A percentile compares a stretch with the other conserved stretches of the same genome.
phyloP scores from a whole-genome alignment of 805 yeast genomes.

The Hyphopichia homilentoma region DNA sequence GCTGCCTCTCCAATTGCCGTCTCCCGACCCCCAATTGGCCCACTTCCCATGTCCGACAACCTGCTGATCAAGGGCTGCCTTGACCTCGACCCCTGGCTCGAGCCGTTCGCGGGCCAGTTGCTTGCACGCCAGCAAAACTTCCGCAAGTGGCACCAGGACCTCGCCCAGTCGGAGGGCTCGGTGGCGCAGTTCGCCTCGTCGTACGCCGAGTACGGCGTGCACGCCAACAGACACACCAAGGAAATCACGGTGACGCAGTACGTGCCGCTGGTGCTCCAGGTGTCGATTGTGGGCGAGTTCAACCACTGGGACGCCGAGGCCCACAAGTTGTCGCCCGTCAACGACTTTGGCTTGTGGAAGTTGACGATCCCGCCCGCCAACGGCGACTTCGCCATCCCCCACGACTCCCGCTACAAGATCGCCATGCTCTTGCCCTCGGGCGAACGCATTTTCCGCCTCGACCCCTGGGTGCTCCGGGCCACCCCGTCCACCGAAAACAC shows the following conservation, averaged over 20 bases:
- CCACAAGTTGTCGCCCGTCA: constrained; percentile 51
- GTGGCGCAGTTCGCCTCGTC: constrained; percentile 70
- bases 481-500: constrained; percentile 58
- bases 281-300: constrained; percentile 88
- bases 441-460: constrained; percentile 70
- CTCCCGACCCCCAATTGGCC: too few relatives aligned
- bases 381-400: constrained; percentile 67
- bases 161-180: constrained; percentile 54
- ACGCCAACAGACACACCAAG: constrained; percentile 49
- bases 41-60: too few relatives aligned
- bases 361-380: constrained; percentile 48
- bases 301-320: constrained; percentile 69
- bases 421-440: constrained; percentile 64
- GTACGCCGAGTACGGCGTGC: constrained; percentile 74
- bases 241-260: constrained; percentile 71
- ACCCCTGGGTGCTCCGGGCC: constrained; percentile 87
- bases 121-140: constrained; percentile 65
- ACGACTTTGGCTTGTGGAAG: constrained; percentile 69
- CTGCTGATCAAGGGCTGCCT: constrained; percentile 51
- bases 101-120: constrained; percentile 69
- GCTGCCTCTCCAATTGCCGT: too few relatives aligned
- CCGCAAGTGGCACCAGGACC: constrained; percentile 54
- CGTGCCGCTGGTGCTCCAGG: constrained; percentile 81
- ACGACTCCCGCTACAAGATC: constrained; percentile 75
- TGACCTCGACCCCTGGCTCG: constrained; percentile 79